Percentiles rank a stretch among this genome's conserved stretches.
These are phyloP conservation scores for Litsea cubeba DNA, from an alignment of 164 flowering plant genomes.

Conservation along the genomic window DNA sequence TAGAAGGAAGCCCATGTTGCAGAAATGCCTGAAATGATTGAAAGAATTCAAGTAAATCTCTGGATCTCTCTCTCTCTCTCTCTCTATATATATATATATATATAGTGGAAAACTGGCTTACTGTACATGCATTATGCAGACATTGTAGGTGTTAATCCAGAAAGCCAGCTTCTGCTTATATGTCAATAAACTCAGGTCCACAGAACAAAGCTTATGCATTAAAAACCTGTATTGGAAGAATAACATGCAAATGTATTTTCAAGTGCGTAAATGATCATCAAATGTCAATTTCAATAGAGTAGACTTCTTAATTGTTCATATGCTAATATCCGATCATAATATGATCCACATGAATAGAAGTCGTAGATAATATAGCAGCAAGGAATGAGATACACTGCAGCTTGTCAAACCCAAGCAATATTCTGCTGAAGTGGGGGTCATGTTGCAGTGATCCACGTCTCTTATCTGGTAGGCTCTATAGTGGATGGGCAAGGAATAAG, in stretches of 20 bases:
- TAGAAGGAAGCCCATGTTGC: constrained; percentile 79
- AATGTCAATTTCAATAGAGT: background rate
- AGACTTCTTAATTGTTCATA: background rate
- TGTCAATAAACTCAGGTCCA: constrained; percentile 59
- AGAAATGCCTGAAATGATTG: constrained; percentile 66
- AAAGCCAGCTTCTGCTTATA: constrained; percentile 91
- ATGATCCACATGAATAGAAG: background rate
- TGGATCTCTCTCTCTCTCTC: background rate
- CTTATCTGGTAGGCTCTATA: background rate
- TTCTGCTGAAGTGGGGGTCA: background rate
- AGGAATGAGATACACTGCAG: background rate
- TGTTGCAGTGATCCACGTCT: background rate
- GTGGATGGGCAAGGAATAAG: background rate
- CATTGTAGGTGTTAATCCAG: constrained; percentile 89
- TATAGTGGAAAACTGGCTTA: constrained; percentile 25
- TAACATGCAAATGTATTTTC: background rate
- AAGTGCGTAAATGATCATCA: background rate
- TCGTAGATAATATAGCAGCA: too few species aligned
- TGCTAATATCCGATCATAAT: background rate
- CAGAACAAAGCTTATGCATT: constrained; percentile 47
- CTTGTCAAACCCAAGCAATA: background rate
- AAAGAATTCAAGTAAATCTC: background rate
- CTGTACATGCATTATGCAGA: constrained; percentile 87
- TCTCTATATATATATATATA: background rate
- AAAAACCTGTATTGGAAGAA: constrained; percentile 38